Evolutionary conservation across 1,139 yeast genomes (phyloP).

Genomic region (Saccharomyces hybrid): DNA sequence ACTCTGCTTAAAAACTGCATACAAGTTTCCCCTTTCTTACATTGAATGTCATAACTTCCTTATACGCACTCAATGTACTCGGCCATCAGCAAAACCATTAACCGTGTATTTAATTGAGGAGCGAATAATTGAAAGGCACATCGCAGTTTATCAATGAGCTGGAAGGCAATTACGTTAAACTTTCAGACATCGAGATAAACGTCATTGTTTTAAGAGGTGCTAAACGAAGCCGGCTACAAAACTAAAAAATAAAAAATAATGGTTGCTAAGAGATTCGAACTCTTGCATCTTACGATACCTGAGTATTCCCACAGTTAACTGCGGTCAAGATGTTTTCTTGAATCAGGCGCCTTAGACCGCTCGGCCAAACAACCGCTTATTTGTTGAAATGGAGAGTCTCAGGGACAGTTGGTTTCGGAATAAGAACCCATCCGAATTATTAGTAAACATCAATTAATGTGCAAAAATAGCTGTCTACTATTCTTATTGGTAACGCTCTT

Average conservation of each 20-base stretch:
- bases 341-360: conserved; percentile 11
- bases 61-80: too few species aligned
- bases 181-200: background rate
- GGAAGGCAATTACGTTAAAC: background rate
- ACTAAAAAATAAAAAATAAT: background rate
- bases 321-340: conserved; percentile 11
- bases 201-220: too few species aligned
- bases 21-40: too few species aligned
- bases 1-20: too few species aligned
- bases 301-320: conserved; percentile 7
- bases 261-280: conserved; percentile 9
- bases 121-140: background rate
- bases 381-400: background rate
- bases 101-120: background rate
- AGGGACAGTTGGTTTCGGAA: too few species aligned
- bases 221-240: background rate
- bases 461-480: too few species aligned
- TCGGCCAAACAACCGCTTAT: conserved; percentile 9
- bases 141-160: background rate
- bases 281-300: conserved; percentile 11
- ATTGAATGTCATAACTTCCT: too few species aligned
- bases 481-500: too few species aligned
- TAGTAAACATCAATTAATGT: too few species aligned
- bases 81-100: too few species aligned
- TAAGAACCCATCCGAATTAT: too few species aligned